Conservation (phyloP, 768 basidiomycete genomes). For the Leccinum truebloodii region DNA sequence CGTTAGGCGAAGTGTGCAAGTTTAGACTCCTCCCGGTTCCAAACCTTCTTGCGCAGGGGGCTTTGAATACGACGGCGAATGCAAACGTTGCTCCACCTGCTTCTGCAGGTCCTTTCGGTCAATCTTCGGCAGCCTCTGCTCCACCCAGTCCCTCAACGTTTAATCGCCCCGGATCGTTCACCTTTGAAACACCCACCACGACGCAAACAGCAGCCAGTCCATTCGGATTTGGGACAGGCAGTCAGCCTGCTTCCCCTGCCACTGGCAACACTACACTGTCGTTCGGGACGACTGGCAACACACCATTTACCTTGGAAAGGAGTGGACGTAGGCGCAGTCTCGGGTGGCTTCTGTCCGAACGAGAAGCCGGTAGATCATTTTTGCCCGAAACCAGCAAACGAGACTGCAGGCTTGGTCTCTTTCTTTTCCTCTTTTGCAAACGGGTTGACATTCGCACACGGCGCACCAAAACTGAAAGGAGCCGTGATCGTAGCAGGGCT, state of each 20-base stretch:
- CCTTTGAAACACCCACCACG: constrained; percentile 45
- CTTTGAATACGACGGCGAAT: too few relatives aligned
- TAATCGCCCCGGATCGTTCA: constrained; percentile 45
- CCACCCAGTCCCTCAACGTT: constrained; percentile 63
- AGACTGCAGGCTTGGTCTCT: constrained; percentile 42
- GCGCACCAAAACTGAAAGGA: constrained; percentile 35
- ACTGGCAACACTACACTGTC: constrained; percentile 37
- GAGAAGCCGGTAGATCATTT: constrained; percentile 42
- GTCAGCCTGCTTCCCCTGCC: constrained; percentile 62
- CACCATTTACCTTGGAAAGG: constrained; percentile 47
- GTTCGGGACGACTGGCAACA: constrained; percentile 27
- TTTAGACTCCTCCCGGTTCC: too few relatives aligned
- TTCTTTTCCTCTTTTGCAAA: constrained; percentile 53
- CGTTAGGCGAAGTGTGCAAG: too few relatives aligned
- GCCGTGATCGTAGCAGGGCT: constrained; percentile 34
- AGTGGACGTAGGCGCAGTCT: constrained; percentile 38
- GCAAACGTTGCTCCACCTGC: constrained; percentile 31
- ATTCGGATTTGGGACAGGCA: constrained; percentile 52
- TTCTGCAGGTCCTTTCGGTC: constrained; percentile 43
- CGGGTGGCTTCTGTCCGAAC: constrained; percentile 46
- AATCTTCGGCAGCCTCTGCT: constrained; percentile 44
- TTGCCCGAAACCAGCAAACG: constrained; percentile 52
- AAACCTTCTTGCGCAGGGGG: too few relatives aligned
- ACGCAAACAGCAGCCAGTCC: constrained; percentile 35
- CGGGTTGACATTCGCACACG: constrained; percentile 39